These are phyloP conservation scores for Botryobasidium botryosum DNA, from an alignment of 768 basidiomycete species.

Conservation along the genomic window DNA sequence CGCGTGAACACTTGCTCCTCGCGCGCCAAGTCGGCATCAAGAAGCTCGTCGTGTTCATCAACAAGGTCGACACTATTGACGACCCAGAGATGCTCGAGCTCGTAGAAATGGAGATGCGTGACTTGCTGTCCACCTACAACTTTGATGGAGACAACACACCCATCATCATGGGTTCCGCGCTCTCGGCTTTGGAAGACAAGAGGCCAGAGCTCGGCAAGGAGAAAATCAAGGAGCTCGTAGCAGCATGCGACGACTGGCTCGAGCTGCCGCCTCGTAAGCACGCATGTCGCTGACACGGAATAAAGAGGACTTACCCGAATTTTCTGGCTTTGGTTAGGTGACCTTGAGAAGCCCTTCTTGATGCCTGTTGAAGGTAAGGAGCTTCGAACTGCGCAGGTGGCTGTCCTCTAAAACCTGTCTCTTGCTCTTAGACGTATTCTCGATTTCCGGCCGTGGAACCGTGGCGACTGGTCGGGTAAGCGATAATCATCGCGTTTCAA, in stretches of 20 bases:
- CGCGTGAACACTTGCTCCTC: slow-evolving; percentile 91
- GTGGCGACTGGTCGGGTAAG: slow-evolving; percentile 86
- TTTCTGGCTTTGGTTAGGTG: slow-evolving; percentile 32
- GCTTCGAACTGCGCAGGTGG: not conserved
- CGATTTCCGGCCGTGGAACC: slow-evolving; percentile 95
- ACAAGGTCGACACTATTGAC: slow-evolving; percentile 94
- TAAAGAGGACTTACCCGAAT: slow-evolving; percentile 3
- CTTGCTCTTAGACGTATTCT: slow-evolving; percentile 55
- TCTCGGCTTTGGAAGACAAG: slow-evolving; percentile 83
- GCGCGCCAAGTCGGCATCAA: slow-evolving; percentile 97
- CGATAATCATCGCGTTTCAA: not conserved
- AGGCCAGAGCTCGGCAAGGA: slow-evolving; percentile 60
- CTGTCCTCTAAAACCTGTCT: no score
- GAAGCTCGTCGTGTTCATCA: slow-evolving; percentile 96
- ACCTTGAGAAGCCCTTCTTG: slow-evolving; percentile 95
- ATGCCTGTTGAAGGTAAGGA: slow-evolving; percentile 71
- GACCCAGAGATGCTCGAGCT: slow-evolving; percentile 98
- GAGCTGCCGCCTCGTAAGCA: slow-evolving; percentile 75
- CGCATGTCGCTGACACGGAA: not conserved
- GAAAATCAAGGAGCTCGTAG: slow-evolving; percentile 69
- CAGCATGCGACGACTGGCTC: slow-evolving; percentile 86
- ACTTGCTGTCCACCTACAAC: slow-evolving; percentile 77
- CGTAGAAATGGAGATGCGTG: slow-evolving; percentile 99
- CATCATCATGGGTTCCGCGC: slow-evolving; percentile 94
- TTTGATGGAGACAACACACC: slow-evolving; percentile 96